phyloP scores from a whole-genome alignment of 768 basidiomycete genomes.

The Tulasnella sp. region DNA sequence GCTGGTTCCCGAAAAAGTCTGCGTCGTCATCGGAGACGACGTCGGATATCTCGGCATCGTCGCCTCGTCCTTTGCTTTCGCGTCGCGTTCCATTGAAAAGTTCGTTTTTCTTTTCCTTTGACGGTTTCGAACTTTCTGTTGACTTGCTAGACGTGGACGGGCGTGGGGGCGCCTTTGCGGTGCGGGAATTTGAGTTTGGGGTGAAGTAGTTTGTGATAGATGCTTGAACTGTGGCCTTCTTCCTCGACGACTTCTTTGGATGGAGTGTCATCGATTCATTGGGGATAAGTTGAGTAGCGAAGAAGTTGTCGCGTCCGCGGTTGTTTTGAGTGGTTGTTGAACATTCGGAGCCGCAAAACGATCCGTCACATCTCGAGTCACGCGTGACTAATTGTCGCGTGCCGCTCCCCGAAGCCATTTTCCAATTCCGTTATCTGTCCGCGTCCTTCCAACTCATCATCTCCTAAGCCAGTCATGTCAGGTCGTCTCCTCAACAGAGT shows the following conservation, averaged over 20 bases:
- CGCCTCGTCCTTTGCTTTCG: neutral
- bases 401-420: neutral
- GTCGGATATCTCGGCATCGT: neutral
- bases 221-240: neutral
- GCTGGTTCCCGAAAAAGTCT: neutral
- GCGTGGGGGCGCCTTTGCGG: neutral
- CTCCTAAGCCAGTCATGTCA: constrained; percentile 14
- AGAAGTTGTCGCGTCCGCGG: neutral
- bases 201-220: neutral
- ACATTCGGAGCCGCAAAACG: neutral
- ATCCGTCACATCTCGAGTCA: neutral
- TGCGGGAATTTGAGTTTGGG: neutral
- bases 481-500: constrained; percentile 25
- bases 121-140: neutral
- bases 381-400: neutral
- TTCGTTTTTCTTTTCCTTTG: neutral
- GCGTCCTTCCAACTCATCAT: constrained; percentile 1
- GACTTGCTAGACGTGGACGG: neutral
- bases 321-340: constrained; percentile 2
- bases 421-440: constrained; percentile 1
- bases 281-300: constrained; percentile 7
- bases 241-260: constrained; percentile 14
- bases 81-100: neutral
- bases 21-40: neutral
- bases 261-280: neutral